Conservation (phyloP, 225 moss, liverwort and hornwort genomes). For the Antitrichia curtipendula region DNA sequence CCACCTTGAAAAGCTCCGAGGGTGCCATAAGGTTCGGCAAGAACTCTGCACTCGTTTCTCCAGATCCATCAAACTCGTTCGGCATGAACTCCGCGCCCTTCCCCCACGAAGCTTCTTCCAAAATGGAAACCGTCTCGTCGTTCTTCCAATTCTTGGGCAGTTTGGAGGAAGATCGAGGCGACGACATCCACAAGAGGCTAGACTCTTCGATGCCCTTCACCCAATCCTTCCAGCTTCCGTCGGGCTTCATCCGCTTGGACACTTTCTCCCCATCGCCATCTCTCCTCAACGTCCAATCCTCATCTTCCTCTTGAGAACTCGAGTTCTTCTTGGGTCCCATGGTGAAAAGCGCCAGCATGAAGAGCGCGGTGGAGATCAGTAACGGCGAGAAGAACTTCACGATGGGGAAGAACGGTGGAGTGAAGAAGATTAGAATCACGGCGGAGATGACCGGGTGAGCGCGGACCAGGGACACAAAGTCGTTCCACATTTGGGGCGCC, state of each 20-base stretch:
- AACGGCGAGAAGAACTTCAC: constrained; percentile 79
- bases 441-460: constrained; percentile 50
- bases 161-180: constrained; percentile 6
- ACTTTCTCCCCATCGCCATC: constrained; percentile 15
- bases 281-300: background rate
- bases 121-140: constrained; percentile 28
- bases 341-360: constrained; percentile 62
- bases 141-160: constrained; percentile 17
- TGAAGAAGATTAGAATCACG: constrained; percentile 37
- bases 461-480: constrained; percentile 35
- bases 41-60: background rate
- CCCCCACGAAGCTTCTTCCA: constrained; percentile 18
- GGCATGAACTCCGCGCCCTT: background rate
- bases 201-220: constrained; percentile 67
- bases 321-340: constrained; percentile 21
- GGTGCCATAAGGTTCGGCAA: constrained; percentile 10
- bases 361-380: constrained; percentile 72
- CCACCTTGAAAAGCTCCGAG: constrained; percentile 29
- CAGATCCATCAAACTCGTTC: background rate
- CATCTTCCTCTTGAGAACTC: background rate
- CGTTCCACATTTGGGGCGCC: constrained; percentile 37
- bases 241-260: constrained; percentile 33
- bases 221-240: constrained; percentile 57
- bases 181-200: constrained; percentile 41
- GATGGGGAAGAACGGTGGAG: constrained; percentile 71